phyloP scores from a whole-genome alignment of 371 early-diverging fungal genomes.

The Gilbertella persicaria region DNA sequence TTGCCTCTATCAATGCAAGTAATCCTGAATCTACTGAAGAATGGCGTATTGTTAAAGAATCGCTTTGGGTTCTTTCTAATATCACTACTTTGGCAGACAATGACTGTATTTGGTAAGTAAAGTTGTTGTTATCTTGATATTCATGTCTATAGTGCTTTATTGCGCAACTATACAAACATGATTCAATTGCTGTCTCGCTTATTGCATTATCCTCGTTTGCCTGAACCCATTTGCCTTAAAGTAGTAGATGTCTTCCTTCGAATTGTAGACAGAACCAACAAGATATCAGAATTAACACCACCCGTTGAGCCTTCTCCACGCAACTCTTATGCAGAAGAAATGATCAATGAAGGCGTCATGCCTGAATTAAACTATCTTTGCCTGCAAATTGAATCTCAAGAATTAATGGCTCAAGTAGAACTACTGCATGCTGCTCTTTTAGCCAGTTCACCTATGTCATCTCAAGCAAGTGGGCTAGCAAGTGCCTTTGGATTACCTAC shows the following conservation, averaged over 20 bases:
- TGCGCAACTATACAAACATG: conserved; percentile 3
- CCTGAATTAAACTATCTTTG: conserved; percentile 4
- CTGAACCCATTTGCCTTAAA: conserved; percentile 3
- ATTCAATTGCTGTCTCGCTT: conserved; percentile 6
- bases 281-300: conserved; percentile 16
- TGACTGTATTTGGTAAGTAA: conserved; percentile 17
- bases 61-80: conserved; percentile 44
- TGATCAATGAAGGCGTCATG: conserved; percentile 18
- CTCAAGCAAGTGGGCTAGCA: neutral
- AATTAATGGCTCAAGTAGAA: conserved; percentile 11
- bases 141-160: conserved; percentile 6
- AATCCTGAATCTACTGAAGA: conserved; percentile 24
- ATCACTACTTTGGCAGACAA: conserved; percentile 35
- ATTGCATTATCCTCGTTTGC: conserved; percentile 7
- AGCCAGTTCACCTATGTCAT: neutral
- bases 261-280: conserved; percentile 16
- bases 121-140: neutral
- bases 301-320: neutral
- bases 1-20: conserved; percentile 10
- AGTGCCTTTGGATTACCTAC: conserved; percentile 13
- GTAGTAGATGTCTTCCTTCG: conserved; percentile 11
- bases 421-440: conserved; percentile 7
- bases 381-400: neutral
- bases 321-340: conserved; percentile 21
- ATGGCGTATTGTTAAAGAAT: conserved; percentile 45